A percentile compares a stretch with the other conserved stretches of the same genome.
phyloP scores from a whole-genome alignment of 306 rosid genomes.

The apple (Malus domestica) region ASM211411v1 NC_041794.1:24244501-24245000 shows the following conservation, averaged over 20 bases:
- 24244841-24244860: slow-evolving; percentile 1
- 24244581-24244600: not conserved
- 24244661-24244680: too few species aligned
- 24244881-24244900: slow-evolving; percentile 9
- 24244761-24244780: slow-evolving; percentile 18
- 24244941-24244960: not conserved
- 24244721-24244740: too few species aligned
- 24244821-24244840: slow-evolving; percentile 22
- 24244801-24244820: slow-evolving; percentile 15
- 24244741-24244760: slow-evolving; percentile 18
- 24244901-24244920: slow-evolving; percentile 14
- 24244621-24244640: too few species aligned
- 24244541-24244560: too few species aligned
- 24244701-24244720: too few species aligned
- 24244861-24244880: slow-evolving; percentile 14
- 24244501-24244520: too few species aligned
- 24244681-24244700: too few species aligned
- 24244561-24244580: too few species aligned
- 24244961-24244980: slow-evolving; percentile 19
- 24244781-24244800: slow-evolving; percentile 14
- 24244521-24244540: too few species aligned
- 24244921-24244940: slow-evolving; percentile 7
- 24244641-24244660: too few species aligned
- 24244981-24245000: slow-evolving; percentile 5
- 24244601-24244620: too few species aligned